These are phyloP conservation scores for Nakazawaea molendinolei DNA, from an alignment of 805 yeast genomes.

Conservation along the genomic window DNA sequence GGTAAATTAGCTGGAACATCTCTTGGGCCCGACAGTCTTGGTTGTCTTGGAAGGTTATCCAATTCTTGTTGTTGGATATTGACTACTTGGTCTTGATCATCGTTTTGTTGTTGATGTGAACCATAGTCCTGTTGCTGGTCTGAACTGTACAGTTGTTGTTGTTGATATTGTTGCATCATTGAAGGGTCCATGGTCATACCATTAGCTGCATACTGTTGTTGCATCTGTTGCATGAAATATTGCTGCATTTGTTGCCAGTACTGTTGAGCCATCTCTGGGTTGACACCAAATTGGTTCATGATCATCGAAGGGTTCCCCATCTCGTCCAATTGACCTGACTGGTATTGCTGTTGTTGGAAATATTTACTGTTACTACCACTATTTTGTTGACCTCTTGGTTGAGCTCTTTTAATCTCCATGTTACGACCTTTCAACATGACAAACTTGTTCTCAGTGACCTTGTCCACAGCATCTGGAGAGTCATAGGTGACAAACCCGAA, in stretches of 20 bases:
- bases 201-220: slow-evolving; percentile 22
- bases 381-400: slow-evolving; percentile 64
- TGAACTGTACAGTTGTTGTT: slow-evolving; percentile 20
- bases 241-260: slow-evolving; percentile 53
- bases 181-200: slow-evolving; percentile 16
- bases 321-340: slow-evolving; percentile 20
- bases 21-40: slow-evolving; percentile 13
- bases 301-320: slow-evolving; percentile 23
- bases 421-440: slow-evolving; percentile 80
- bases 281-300: slow-evolving; percentile 27
- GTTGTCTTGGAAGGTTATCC: slow-evolving; percentile 20
- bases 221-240: slow-evolving; percentile 57
- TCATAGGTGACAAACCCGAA: slow-evolving; percentile 96
- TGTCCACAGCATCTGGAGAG: slow-evolving; percentile 88
- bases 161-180: slow-evolving; percentile 18
- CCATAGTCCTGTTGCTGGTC: slow-evolving; percentile 14
- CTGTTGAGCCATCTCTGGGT: slow-evolving; percentile 54
- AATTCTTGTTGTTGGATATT: slow-evolving; percentile 17
- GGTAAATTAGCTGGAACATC: slow-evolving; percentile 33
- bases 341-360: slow-evolving; percentile 23
- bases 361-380: slow-evolving; percentile 13
- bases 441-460: slow-evolving; percentile 75
- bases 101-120: slow-evolving; percentile 18
- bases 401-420: slow-evolving; percentile 81
- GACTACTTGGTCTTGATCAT: slow-evolving; percentile 16